Percentiles rank a stretch among this genome's conserved stretches.
phyloP scores from a whole-genome alignment of 2,329 filamentous ascomycete genomes.

The Fragosphaeria purpurea region DNA sequence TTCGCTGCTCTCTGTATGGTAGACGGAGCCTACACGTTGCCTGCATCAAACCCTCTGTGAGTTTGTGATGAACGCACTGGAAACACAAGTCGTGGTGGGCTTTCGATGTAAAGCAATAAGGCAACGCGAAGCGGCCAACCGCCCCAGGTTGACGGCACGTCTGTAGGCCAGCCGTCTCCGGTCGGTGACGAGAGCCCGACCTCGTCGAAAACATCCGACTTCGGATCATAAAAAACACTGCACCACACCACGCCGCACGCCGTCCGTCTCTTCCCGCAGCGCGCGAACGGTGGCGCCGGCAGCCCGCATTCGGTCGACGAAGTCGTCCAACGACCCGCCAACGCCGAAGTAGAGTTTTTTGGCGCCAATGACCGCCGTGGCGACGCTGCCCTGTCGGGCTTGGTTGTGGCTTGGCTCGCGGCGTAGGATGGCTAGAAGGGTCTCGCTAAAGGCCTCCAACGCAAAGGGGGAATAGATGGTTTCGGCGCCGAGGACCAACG shows the following conservation, averaged over 20 bases:
- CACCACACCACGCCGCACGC: constrained; percentile 52
- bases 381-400: constrained; percentile 28
- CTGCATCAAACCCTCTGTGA: too few relatives aligned
- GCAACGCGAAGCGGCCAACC: too few relatives aligned
- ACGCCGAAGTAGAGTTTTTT: constrained; percentile 81
- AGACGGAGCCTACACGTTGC: too few relatives aligned
- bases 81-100: too few relatives aligned
- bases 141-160: too few relatives aligned
- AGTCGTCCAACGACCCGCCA: constrained; percentile 70
- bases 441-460: constrained; percentile 57
- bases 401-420: constrained; percentile 41
- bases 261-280: constrained; percentile 49
- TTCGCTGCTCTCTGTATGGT: too few relatives aligned
- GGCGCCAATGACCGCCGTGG: constrained; percentile 59
- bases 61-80: too few relatives aligned
- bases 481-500: constrained; percentile 62
- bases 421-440: constrained; percentile 49
- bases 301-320: constrained; percentile 42
- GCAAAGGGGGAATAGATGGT: constrained; percentile 75
- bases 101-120: too few relatives aligned
- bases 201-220: too few relatives aligned
- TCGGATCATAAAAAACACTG: constrained; percentile 29
- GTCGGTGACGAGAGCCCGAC: too few relatives aligned
- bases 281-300: constrained; percentile 39
- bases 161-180: too few relatives aligned